Evolutionary conservation across 2,329 filamentous ascomycete species (phyloP), one percentile per base, ranked within the genome.

Genomic region (Neofusicoccum umdonicola): DNA sequence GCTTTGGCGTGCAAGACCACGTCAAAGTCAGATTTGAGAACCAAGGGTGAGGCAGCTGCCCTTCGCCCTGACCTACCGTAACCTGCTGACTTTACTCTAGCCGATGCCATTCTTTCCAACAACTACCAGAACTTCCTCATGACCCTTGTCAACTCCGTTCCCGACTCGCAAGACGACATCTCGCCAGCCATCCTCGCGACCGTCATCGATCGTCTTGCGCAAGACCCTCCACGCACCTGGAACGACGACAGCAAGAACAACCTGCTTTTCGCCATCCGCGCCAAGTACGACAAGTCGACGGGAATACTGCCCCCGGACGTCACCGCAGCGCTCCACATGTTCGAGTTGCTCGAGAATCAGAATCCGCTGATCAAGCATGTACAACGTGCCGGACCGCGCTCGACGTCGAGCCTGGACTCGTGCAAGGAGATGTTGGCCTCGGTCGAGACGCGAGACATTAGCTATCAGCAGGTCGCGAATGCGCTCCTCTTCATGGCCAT

Each of bases 1-100:
- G 92, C 92, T 57, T 83, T 97, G 65, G 92, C 94, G 4, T 97
- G 97, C 78, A 96, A 94, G 78, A 86, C 88, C 67, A 88, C 89
- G n/a, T 86, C 86, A 45, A 92, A 91, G 71, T 80, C 88, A 65
- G 93, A 97, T 75, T 80, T 99, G 62, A 91, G 92, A 73, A 90
- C 89, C 4, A 98, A 97, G 87, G 94, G 94, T 96, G 79, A 73
- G 80, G 56, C 48, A 54, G 42, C 45, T 15, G 41, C 39, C 41
- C 34, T n/a, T 22, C 6, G 19, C 41, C 15, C 11, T 15, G n/a
- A n/a, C 4, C 7, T 27, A n/a, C 54, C 31, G 13, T 12, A 11
- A 22, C 47, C 35, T 44, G 41, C 62, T 62, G 35, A 64, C 44
- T 69, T 74, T 66, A 74, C 65, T 11, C 60, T 71, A 97, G 94